Conservation (phyloP, 176 grass and related monocot genomes). For the Ampelocalamus luodianensis region DNA sequence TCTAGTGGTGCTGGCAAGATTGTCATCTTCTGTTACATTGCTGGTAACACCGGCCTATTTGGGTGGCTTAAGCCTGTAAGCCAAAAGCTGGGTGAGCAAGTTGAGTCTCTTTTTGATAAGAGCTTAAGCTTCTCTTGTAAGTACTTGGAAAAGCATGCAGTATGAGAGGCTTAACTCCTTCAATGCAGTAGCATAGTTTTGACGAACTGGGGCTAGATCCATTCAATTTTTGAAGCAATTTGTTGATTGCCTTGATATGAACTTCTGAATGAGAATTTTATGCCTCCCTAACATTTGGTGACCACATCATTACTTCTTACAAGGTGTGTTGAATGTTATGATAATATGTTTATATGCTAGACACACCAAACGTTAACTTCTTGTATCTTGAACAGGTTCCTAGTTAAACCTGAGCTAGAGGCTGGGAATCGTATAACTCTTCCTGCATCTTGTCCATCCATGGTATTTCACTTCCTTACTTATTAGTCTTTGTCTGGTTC, state of each 20-base stretch:
- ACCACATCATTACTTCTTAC: conserved; percentile 12
- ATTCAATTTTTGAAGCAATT: neutral
- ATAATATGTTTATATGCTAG: neutral
- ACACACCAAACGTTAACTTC: neutral
- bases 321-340: conserved; percentile 8
- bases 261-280: neutral
- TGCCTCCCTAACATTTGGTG: neutral
- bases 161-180: neutral
- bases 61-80: neutral
- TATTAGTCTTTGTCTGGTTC: conserved; percentile 11
- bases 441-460: conserved; percentile 68
- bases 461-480: conserved; percentile 51
- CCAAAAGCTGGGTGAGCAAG: conserved; percentile 13
- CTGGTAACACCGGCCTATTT: conserved; percentile 17
- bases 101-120: neutral
- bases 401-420: conserved; percentile 77
- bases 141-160: neutral
- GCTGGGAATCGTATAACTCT: conserved; percentile 78
- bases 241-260: conserved; percentile 12
- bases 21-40: conserved; percentile 3
- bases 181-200: neutral
- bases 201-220: neutral
- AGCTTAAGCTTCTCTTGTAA: neutral
- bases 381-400: conserved; percentile 63
- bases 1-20: neutral